Evolutionary conservation across 208 protist genomes (phyloP).

Genomic region (Naegleria gruberi): DNA sequence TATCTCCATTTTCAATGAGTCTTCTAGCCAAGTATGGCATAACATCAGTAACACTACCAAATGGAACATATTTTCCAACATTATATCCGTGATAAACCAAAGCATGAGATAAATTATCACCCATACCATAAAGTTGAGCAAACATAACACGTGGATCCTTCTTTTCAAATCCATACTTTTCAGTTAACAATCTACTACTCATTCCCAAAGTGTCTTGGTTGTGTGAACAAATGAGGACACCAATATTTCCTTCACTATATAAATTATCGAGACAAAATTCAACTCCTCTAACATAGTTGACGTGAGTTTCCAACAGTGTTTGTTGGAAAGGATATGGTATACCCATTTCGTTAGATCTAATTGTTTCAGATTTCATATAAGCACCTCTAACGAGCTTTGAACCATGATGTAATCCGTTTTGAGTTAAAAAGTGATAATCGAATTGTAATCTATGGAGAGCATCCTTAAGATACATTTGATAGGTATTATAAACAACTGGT

Average conservation of each 20-base stretch:
- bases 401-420: conserved; percentile 72
- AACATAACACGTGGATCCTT: conserved; percentile 60
- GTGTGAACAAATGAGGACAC: conserved; percentile 79
- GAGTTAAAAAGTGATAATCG: conserved; percentile 66
- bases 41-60: conserved; percentile 85
- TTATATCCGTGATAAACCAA: conserved; percentile 69
- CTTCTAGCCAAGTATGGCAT: conserved; percentile 88
- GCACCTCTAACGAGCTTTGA: conserved; percentile 91
- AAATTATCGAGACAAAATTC: conserved; percentile 58
- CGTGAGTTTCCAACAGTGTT: conserved; percentile 77
- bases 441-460: conserved; percentile 63
- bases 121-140: conserved; percentile 91
- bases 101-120: conserved; percentile 83
- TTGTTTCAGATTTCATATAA: conserved; percentile 80
- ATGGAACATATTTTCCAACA: conserved; percentile 89
- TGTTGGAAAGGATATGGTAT: conserved; percentile 75
- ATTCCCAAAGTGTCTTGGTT: conserved; percentile 69
- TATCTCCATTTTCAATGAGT: conserved; percentile 78
- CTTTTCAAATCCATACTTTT: conserved; percentile 38
- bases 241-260: conserved; percentile 36
- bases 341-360: conserved; percentile 56
- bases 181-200: conserved; percentile 54
- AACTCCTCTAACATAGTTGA: conserved; percentile 67
- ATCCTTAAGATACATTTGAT: conserved; percentile 92
- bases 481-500: conserved; percentile 89